phyloP scores from a whole-genome alignment of 1,284 basidiomycete species.

The Boletus subluridellus region DNA sequence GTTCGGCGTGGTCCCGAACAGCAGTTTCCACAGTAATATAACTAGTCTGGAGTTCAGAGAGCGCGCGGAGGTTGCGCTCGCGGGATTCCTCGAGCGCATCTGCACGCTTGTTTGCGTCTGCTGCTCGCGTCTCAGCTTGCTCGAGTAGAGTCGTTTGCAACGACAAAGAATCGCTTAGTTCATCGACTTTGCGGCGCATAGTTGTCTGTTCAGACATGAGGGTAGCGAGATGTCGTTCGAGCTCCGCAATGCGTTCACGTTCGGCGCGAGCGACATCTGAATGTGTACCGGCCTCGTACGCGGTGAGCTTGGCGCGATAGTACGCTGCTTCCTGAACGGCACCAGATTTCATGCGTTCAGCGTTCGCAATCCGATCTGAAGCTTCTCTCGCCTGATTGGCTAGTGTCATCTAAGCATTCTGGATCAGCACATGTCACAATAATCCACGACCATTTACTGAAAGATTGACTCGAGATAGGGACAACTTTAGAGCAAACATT shows the following conservation, averaged over 20 bases:
- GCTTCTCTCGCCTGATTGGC: constrained; percentile 72
- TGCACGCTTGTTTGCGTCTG: constrained; percentile 79
- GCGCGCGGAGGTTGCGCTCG: constrained; percentile 63
- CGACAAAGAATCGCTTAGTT: constrained; percentile 69
- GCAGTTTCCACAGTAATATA: constrained; percentile 61
- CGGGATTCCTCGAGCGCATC: constrained; percentile 82
- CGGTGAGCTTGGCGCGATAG: constrained; percentile 90
- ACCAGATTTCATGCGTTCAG: constrained; percentile 73
- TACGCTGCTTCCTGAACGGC: constrained; percentile 95
- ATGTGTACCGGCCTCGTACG: constrained; percentile 72
- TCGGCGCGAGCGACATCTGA: constrained; percentile 73
- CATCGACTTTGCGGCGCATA: constrained; percentile 69
- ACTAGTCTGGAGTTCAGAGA: constrained; percentile 71
- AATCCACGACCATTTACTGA: neutral
- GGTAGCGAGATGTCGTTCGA: constrained; percentile 75
- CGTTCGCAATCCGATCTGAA: constrained; percentile 77
- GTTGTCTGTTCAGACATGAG: constrained; percentile 65
- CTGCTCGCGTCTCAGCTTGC: constrained; percentile 76
- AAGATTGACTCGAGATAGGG: neutral
- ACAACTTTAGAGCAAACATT: constrained; percentile 27
- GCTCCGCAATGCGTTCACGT: constrained; percentile 72
- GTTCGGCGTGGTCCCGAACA: constrained; percentile 78
- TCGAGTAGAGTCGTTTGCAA: constrained; percentile 76
- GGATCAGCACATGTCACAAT: constrained; percentile 14
- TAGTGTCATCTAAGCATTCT: constrained; percentile 54